These are phyloP conservation scores for Rosa lucieae DNA, from an alignment of 306 rosid genomes.

Conservation along the genomic window DNA sequence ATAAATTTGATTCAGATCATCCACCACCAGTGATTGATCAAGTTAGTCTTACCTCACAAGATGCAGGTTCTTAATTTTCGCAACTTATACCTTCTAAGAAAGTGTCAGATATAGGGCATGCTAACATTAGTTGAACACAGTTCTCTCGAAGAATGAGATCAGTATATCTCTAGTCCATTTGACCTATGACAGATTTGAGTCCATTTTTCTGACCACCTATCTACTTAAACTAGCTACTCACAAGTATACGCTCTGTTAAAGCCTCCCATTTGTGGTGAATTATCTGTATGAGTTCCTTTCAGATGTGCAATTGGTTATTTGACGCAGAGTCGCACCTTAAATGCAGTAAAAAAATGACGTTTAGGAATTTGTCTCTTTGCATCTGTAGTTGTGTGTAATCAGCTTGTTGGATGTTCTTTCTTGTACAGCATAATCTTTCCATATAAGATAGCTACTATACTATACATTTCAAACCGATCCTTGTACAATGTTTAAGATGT, in stretches of 20 bases:
- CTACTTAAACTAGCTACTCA: background rate
- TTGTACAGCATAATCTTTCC: constrained; percentile 13
- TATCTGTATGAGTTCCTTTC: constrained; percentile 14
- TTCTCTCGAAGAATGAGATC: background rate
- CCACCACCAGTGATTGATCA: constrained; percentile 33
- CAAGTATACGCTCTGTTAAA: background rate
- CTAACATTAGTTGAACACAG: constrained; percentile 12
- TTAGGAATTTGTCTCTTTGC: background rate
- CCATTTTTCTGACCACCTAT: background rate
- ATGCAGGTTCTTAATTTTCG: constrained; percentile 41
- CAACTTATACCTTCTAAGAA: constrained; percentile 5
- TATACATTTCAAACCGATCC: background rate
- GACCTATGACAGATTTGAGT: background rate
- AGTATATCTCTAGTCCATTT: background rate
- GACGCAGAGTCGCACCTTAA: background rate
- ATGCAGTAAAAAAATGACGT: background rate
- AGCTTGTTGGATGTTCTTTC: no score
- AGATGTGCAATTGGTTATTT: constrained; percentile 15
- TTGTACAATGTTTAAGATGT: background rate
- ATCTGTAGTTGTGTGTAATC: constrained; percentile 15
- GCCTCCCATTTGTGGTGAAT: background rate
- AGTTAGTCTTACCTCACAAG: constrained; percentile 37
- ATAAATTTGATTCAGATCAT: constrained; percentile 33
- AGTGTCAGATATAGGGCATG: constrained; percentile 1
- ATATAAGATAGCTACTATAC: background rate